phyloP scores from a whole-genome alignment of 495 filamentous ascomycete species.

The Neurospora tetraspora region DNA sequence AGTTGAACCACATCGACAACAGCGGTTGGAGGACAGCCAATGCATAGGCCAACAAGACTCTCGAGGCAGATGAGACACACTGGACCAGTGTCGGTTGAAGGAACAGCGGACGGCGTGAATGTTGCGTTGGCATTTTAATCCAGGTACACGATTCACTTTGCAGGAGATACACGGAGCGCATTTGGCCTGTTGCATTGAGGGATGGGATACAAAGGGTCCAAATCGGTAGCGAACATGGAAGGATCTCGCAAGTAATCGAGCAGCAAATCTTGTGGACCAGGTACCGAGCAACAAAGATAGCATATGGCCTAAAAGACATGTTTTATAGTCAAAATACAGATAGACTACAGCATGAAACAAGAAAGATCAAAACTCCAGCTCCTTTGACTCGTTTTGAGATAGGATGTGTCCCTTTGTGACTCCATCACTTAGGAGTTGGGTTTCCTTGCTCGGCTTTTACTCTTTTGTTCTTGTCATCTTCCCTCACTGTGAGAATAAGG shows the following conservation, averaged over 20 bases:
- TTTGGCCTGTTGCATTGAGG: background rate
- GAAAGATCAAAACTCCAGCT: background rate
- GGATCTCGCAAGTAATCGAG: background rate
- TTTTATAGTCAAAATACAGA: background rate
- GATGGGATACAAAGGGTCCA: background rate
- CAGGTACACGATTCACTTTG: background rate
- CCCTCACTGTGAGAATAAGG: too few species aligned
- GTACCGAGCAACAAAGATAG: background rate
- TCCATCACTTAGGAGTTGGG: too few species aligned
- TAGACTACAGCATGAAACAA: background rate
- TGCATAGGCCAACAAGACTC: background rate
- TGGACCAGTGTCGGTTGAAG: background rate
- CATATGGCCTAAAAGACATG: background rate
- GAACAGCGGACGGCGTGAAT: background rate
- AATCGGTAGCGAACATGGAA: background rate
- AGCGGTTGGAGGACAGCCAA: background rate
- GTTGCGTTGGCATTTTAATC: background rate
- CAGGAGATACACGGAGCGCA: background rate
- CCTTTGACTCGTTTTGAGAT: background rate
- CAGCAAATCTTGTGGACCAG: background rate
- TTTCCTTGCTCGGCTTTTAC: too few species aligned
- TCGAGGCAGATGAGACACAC: background rate
- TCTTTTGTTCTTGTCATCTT: too few species aligned
- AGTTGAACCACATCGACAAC: background rate
- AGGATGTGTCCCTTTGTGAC: background rate